Conservation (phyloP, 2,329 filamentous ascomycete species). For the Penicillium vulpinum region DNA sequence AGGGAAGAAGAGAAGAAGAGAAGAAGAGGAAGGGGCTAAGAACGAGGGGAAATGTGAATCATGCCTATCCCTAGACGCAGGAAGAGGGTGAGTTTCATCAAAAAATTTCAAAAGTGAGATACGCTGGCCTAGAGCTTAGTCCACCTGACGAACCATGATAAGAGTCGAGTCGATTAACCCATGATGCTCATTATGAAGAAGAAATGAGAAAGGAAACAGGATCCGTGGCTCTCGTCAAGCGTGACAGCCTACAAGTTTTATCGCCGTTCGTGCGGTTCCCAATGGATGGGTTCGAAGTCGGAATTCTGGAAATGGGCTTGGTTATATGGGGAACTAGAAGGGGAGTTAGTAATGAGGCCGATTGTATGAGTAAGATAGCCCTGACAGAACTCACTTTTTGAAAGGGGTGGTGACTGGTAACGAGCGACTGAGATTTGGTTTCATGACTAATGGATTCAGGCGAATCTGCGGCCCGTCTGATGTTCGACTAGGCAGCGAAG, state of each 20-base stretch:
- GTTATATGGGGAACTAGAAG: slow-evolving; percentile 44
- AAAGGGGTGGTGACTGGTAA: slow-evolving; percentile 44
- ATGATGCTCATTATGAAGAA: not conserved
- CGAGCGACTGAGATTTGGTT: slow-evolving; percentile 41
- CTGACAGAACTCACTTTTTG: slow-evolving; percentile 38
- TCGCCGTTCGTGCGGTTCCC: slow-evolving; percentile 43
- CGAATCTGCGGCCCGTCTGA: slow-evolving; percentile 43
- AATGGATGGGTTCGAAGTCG: slow-evolving; percentile 49
- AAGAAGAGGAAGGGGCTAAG: not conserved
- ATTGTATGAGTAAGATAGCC: not conserved
- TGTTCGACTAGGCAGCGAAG: slow-evolving; percentile 34
- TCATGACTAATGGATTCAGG: slow-evolving; percentile 45
- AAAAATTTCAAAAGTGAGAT: not conserved
- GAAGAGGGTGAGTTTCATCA: not conserved
- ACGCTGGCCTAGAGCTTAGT: not conserved
- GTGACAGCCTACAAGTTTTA: not conserved
- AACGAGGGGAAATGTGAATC: not conserved
- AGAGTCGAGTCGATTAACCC: not conserved
- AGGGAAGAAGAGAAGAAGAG: slow-evolving; percentile 2
- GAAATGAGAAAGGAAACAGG: not conserved
- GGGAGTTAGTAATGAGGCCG: not conserved
- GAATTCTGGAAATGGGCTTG: slow-evolving; percentile 49
- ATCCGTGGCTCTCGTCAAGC: slow-evolving; percentile 19
- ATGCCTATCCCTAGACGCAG: not conserved
- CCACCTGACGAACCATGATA: not conserved